Conservation (phyloP, 73 alveolate genomes). For the Paramecium pentaurelia region DNA sequence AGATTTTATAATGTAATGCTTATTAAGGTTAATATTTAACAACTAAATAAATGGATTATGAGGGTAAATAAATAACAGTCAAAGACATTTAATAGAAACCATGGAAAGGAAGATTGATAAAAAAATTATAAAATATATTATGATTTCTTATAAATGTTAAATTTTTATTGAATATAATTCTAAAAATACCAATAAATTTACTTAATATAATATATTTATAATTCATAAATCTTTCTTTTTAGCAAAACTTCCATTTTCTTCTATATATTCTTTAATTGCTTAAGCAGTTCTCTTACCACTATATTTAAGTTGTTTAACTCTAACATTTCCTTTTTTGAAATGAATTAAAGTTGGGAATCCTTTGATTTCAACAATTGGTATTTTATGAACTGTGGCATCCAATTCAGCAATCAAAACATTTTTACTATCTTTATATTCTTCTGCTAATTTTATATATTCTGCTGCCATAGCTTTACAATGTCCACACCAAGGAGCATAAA, state of each 20-base stretch:
- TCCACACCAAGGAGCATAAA: constrained; percentile 94
- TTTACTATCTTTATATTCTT: constrained; percentile 66
- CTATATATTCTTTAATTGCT: not conserved
- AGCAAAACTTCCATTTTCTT: not conserved
- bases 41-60: not conserved
- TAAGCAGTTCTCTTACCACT: not conserved
- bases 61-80: not conserved
- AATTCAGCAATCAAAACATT: constrained; percentile 85
- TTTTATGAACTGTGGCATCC: constrained; percentile 88
- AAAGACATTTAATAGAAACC: not conserved
- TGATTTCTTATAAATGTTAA: not conserved
- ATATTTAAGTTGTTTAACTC: not conserved
- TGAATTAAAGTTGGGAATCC: constrained; percentile 95
- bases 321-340: constrained; percentile 59
- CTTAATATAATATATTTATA: not conserved
- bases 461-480: constrained; percentile 94
- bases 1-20: not conserved
- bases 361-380: constrained; percentile 77
- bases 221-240: not conserved
- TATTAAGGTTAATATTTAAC: not conserved
- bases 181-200: no score
- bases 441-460: constrained; percentile 92
- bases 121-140: not conserved
- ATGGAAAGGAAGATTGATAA: constrained; percentile 42
- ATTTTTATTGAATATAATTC: no score